Percentiles rank a stretch among this genome's conserved stretches.
Conservation (phyloP, 1,284 basidiomycete genomes). For the Gymnopus androsaceus region DNA sequence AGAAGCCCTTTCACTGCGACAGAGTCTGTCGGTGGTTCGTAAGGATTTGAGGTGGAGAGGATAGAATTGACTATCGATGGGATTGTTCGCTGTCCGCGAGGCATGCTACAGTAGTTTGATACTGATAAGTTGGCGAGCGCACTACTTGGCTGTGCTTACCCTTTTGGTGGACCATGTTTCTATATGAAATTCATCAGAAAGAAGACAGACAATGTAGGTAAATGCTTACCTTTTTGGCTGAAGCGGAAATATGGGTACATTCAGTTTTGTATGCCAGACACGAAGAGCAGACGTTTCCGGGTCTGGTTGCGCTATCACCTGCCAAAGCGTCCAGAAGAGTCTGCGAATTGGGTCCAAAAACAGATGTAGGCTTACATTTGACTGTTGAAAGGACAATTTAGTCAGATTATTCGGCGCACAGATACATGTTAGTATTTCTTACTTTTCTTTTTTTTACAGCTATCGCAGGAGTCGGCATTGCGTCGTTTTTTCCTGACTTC, state of each 20-base stretch:
- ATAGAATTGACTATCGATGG: constrained; percentile 8
- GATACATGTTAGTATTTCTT: no score
- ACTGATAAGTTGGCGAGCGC: neutral
- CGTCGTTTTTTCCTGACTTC: no score
- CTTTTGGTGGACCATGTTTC: constrained; percentile 15
- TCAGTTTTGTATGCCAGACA: constrained; percentile 14
- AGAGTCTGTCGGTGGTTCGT: constrained; percentile 8
- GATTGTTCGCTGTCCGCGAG: neutral
- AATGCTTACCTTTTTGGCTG: constrained; percentile 15
- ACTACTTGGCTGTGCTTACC: neutral
- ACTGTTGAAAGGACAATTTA: no score
- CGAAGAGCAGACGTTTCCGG: constrained; percentile 13
- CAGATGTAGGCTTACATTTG: no score
- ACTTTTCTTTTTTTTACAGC: no score
- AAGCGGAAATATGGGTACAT: constrained; percentile 14
- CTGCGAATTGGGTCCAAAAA: no score
- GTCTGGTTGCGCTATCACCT: constrained; percentile 17
- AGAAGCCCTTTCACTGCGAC: neutral
- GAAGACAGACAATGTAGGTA: no score
- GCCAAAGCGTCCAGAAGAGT: no score
- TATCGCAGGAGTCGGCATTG: no score
- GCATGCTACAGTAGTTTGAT: neutral
- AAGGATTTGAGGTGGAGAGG: constrained; percentile 9
- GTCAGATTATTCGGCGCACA: no score
- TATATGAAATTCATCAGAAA: neutral